Percentiles rank a stretch among this genome's conserved stretches.
phyloP scores from a whole-genome alignment of 2,329 filamentous ascomycete genomes.

The Pyrenophora tritici-repentis region DNA sequence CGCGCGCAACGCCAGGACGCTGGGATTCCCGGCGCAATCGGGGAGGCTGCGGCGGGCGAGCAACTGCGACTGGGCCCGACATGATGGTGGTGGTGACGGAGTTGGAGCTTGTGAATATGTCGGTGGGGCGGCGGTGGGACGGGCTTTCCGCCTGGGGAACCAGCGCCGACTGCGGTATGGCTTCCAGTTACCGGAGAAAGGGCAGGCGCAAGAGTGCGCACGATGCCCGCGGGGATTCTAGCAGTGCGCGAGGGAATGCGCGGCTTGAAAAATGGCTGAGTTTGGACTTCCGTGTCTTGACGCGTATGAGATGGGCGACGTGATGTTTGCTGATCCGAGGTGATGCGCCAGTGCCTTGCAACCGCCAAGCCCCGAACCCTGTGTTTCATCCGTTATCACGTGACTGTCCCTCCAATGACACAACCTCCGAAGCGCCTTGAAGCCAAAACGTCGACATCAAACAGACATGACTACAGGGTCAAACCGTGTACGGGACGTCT shows the following conservation, averaged over 20 bases:
- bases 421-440: neutral
- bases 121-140: slow-evolving; percentile 23
- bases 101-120: slow-evolving; percentile 12
- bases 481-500: too few species aligned
- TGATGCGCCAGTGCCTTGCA: slow-evolving; percentile 11
- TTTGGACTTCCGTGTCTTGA: slow-evolving; percentile 2
- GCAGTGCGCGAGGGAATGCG: slow-evolving; percentile 5
- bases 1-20: slow-evolving; percentile 44
- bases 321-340: slow-evolving; percentile 21
- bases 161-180: slow-evolving; percentile 14
- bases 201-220: slow-evolving; percentile 24
- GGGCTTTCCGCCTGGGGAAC: slow-evolving; percentile 18
- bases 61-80: slow-evolving; percentile 41
- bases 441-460: too few species aligned
- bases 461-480: too few species aligned
- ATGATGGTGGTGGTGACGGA: slow-evolving; percentile 26
- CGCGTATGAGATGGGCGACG: slow-evolving; percentile 15
- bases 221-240: slow-evolving; percentile 9
- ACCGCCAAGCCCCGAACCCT: slow-evolving; percentile 14
- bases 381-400: slow-evolving; percentile 14
- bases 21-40: slow-evolving; percentile 52
- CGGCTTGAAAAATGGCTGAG: slow-evolving; percentile 1
- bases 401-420: slow-evolving; percentile 4
- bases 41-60: slow-evolving; percentile 48
- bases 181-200: slow-evolving; percentile 2